These are phyloP conservation scores for Beta macrorhiza DNA, from an alignment of 179 eudicot genomes.

Conservation along the genomic window DNA sequence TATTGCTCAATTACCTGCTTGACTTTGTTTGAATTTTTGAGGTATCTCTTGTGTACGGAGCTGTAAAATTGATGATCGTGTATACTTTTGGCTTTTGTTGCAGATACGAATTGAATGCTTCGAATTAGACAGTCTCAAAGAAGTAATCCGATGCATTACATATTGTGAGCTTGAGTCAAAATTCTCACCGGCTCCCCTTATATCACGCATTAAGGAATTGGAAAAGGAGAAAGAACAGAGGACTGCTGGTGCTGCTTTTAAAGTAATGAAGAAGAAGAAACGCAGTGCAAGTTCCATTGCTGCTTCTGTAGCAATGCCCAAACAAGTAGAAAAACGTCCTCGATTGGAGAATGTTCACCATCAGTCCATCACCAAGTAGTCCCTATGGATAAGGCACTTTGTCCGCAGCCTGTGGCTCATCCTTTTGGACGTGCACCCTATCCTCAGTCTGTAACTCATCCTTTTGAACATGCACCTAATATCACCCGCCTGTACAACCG, in stretches of 20 bases:
- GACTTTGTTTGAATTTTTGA: not conserved
- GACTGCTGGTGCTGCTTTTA: no score
- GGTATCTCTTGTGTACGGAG: not conserved
- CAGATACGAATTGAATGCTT: constrained; percentile 20
- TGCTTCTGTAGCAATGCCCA: not conserved
- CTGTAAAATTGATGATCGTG: not conserved
- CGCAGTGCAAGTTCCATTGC: not conserved
- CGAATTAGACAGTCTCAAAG: constrained; percentile 19
- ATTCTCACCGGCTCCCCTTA: constrained; percentile 14
- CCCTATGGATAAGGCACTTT: not conserved
- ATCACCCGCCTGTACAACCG: not conserved
- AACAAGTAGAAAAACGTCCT: constrained; percentile 8
- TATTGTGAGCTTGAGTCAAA: constrained; percentile 27
- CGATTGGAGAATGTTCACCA: not conserved
- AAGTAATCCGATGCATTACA: constrained; percentile 13
- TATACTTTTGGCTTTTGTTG: not conserved
- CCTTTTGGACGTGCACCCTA: not conserved
- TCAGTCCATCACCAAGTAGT: not conserved
- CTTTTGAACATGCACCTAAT: not conserved
- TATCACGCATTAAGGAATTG: constrained; percentile 16
- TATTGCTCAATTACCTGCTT: not conserved
- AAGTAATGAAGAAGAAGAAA: not conserved
- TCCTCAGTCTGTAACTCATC: not conserved
- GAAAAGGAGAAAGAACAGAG: not conserved
- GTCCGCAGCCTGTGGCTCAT: not conserved